phyloP scores from a whole-genome alignment of 2,329 filamentous ascomycete species.

The Penicillium sp. region DNA sequence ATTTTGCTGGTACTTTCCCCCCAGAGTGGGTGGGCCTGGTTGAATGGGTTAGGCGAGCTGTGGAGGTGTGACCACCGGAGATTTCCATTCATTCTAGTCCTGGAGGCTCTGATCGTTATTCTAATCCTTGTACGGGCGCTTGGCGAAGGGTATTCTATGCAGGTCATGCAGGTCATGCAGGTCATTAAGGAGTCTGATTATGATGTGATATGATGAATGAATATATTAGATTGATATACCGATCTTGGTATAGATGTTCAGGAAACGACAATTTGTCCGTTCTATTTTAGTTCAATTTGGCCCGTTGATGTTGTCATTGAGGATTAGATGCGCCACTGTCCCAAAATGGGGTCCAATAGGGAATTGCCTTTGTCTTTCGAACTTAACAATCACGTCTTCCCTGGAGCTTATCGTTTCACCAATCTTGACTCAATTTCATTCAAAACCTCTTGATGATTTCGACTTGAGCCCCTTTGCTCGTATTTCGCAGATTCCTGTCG shows the following conservation, averaged over 20 bases:
- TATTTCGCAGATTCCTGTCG: not conserved
- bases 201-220: not conserved
- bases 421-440: not conserved
- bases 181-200: not conserved
- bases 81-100: not conserved
- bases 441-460: not conserved
- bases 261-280: not conserved
- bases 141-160: not conserved
- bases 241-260: too few species aligned
- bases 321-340: not conserved
- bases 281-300: not conserved
- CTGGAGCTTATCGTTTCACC: not conserved
- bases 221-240: not conserved
- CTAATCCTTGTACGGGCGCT: not conserved
- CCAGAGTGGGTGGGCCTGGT: conserved; percentile 5
- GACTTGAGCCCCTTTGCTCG: not conserved
- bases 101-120: not conserved
- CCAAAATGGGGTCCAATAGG: not conserved
- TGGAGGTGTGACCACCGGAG: not conserved
- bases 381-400: not conserved
- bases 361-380: not conserved
- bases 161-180: not conserved
- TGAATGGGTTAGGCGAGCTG: conserved; percentile 6
- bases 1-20: conserved; percentile 1
- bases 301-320: not conserved